phyloP scores from a whole-genome alignment of 345 rosid species.

The Nephelium lappaceum region DNA sequence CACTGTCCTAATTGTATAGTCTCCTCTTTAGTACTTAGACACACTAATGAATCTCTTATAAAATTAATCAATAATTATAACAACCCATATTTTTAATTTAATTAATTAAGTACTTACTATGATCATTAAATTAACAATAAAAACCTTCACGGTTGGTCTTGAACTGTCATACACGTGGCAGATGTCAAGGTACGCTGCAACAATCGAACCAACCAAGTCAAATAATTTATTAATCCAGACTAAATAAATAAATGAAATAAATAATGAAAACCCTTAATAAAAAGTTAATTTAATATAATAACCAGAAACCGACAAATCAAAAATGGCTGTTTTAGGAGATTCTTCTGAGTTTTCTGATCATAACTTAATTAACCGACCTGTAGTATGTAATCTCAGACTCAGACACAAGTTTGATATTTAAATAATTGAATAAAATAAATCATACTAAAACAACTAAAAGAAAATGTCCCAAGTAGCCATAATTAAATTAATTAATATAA shows the following conservation, averaged over 20 bases:
- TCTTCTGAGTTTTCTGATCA: conserved; percentile 12
- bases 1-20: not conserved
- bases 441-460: too few species aligned
- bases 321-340: conserved; percentile 46
- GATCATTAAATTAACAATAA: not conserved
- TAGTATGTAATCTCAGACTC: conserved; percentile 17
- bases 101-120: not conserved
- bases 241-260: too few species aligned
- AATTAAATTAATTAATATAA: not conserved
- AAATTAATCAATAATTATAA: not conserved
- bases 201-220: conserved; percentile 23
- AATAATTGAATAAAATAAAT: not conserved
- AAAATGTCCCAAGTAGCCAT: conserved; percentile 1
- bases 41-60: not conserved
- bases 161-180: conserved; percentile 51
- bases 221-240: conserved; percentile 23
- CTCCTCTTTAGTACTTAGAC: not conserved
- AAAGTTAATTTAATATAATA: not conserved
- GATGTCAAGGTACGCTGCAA: conserved; percentile 24
- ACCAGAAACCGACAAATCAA: conserved; percentile 50
- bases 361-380: conserved; percentile 42
- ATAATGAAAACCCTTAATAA: too few species aligned
- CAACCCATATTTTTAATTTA: not conserved
- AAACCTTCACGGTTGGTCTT: conserved; percentile 22
- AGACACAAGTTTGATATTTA: conserved; percentile 7